These are phyloP conservation scores for Zasmidium angulare DNA, from an alignment of 2,329 filamentous ascomycete species.

Conservation along the genomic window DNA sequence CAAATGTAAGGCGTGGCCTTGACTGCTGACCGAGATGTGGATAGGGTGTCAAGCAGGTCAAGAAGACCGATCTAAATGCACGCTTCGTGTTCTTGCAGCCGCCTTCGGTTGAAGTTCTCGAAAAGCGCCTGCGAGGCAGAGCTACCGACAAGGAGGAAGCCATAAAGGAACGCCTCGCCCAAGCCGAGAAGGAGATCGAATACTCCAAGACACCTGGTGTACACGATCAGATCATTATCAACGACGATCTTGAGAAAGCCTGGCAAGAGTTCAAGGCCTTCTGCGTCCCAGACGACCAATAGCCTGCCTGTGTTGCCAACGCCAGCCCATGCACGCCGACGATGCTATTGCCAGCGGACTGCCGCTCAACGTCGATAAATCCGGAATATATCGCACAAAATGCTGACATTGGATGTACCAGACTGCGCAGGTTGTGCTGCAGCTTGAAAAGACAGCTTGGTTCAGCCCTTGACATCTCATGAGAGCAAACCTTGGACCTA, in stretches of 20 bases:
- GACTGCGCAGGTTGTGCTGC: not conserved
- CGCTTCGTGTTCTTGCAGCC: conserved; percentile 84
- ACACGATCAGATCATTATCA: conserved; percentile 65
- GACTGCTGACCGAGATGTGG: not conserved
- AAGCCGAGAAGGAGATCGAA: conserved; percentile 73
- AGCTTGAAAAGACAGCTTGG: not conserved
- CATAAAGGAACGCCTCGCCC: conserved; percentile 66
- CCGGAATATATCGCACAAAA: not conserved
- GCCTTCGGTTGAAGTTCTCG: conserved; percentile 71
- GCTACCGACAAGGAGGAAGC: conserved; percentile 76
- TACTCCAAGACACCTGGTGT: conserved; percentile 67
- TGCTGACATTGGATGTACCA: not conserved
- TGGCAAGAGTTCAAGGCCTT: conserved; percentile 50
- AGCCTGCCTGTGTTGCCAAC: not conserved
- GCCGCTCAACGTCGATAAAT: not conserved
- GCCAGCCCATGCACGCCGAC: not conserved
- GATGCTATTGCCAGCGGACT: not conserved
- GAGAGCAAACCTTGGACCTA: not conserved
- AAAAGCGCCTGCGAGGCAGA: conserved; percentile 70
- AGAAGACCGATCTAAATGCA: conserved; percentile 69
- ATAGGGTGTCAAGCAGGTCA: conserved; percentile 88
- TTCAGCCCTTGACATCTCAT: not conserved
- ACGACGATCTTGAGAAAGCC: conserved; percentile 62
- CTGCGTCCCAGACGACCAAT: conserved; percentile 27
- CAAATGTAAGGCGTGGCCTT: not conserved